Evolutionary conservation across 768 basidiomycete genomes (phyloP).

Genomic region (Serendipita sp.): DNA sequence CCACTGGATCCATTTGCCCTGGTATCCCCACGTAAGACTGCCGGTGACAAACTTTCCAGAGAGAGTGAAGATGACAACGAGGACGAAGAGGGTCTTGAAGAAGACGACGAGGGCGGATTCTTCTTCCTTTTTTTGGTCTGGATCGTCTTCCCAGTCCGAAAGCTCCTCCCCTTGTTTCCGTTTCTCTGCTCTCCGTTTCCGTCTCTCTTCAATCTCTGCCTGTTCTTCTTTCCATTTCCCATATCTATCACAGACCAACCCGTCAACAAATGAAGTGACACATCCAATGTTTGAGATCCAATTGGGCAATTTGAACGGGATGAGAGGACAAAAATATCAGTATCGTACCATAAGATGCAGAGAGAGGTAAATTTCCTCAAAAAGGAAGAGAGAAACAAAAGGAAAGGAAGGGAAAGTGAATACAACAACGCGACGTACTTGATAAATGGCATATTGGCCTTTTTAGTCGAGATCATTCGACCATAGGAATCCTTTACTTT

Average conservation of each 20-base stretch:
- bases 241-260: slow-evolving; percentile 7
- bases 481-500: slow-evolving; percentile 32
- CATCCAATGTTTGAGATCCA: too few relatives aligned
- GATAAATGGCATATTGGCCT: slow-evolving; percentile 74
- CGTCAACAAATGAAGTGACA: too few relatives aligned
- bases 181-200: slow-evolving; percentile 57
- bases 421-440: slow-evolving; percentile 32
- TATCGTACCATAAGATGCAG: background rate
- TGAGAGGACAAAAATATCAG: background rate
- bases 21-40: slow-evolving; percentile 74
- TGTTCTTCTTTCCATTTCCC: slow-evolving; percentile 29
- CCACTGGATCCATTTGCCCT: slow-evolving; percentile 43
- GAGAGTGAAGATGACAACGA: slow-evolving; percentile 36
- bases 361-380: background rate
- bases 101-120: slow-evolving; percentile 51
- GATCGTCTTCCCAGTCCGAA: slow-evolving; percentile 53
- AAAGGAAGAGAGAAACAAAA: too few relatives aligned
- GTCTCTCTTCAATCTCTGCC: slow-evolving; percentile 42
- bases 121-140: slow-evolving; percentile 42
- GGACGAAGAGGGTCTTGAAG: slow-evolving; percentile 50
- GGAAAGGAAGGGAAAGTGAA: background rate
- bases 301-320: too few relatives aligned
- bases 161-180: slow-evolving; percentile 55
- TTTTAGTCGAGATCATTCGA: slow-evolving; percentile 62
- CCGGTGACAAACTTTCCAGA: slow-evolving; percentile 75